Evolutionary conservation across 2,329 filamentous ascomycete species (phyloP), one percentile per base, ranked within the genome.

Genomic region (Neoarthrinium moseri): DNA sequence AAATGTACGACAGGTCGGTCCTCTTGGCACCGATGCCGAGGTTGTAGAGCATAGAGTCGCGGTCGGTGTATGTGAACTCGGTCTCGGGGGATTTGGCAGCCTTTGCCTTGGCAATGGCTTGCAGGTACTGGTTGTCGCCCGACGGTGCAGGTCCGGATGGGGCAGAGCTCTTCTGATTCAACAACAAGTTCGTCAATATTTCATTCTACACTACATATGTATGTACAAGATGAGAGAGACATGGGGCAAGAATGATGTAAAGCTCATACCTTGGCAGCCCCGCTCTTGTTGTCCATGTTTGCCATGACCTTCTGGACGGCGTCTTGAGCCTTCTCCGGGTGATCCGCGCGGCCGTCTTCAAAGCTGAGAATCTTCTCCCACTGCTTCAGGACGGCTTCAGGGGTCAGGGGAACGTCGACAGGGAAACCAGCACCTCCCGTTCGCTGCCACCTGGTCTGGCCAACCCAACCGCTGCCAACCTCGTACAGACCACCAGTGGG

Each of bases 1-100:
- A 99, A 51, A 96, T 86, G 57, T 95, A 85, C 53, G 85, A 81
- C 30, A 99, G 80, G 51, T 99, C 90, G 23, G 82, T 90, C 56
- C 88, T 84, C 77, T 95, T 96, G 54, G 92, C 91, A 47, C 94
- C 94, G 50, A 99, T 70, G 49, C 92, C 92, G 33, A 99, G 78
- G 72, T 96, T 97, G 80, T 99, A 99, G 39, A 99, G 86, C 59
- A 95, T 94, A 41, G 87, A 78, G 66, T 99, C 94, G 58, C 84
- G 85, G 63, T 97, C 91, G 53, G 86, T 83, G 63, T 91, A 97
- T 52, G 77, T 78, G 72, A 89, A 97, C 59, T 87, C 81, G 45
- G 88, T 89, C 43, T 87, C 86, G 8, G 52, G 46, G 10, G 61
- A 52, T 33, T 66, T 63, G 29, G 86, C 73, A 6, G 79, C 76